Percentiles rank a stretch among this genome's conserved stretches.
Conservation (phyloP, 148 eudicot species). For the Chenopodium formosanum region DNA sequence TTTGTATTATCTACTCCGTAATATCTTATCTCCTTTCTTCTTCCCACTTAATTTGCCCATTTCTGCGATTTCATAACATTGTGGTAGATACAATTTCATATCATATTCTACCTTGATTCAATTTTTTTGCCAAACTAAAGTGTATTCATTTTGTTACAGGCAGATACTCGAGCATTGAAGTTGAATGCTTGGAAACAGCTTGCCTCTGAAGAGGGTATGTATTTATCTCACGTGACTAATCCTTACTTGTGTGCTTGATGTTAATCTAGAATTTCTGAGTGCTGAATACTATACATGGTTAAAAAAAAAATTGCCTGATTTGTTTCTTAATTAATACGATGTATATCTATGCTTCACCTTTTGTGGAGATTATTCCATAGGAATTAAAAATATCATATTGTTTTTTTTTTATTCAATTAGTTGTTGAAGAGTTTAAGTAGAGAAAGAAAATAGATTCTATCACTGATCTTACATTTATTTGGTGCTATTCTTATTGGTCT, state of each 20-base stretch:
- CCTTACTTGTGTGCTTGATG: not conserved
- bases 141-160: slow-evolving; percentile 42
- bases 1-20: no score
- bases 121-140: slow-evolving; percentile 1
- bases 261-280: not conserved
- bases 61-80: not conserved
- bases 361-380: no score
- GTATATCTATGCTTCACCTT: no score
- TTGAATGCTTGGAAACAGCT: slow-evolving; percentile 89
- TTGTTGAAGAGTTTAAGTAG: not conserved
- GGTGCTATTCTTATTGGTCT: not conserved
- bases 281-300: not conserved
- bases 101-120: not conserved
- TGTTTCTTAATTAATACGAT: no score
- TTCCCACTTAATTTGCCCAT: no score
- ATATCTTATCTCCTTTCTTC: no score
- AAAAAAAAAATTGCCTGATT: not conserved
- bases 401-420: no score
- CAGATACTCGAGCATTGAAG: slow-evolving; percentile 74
- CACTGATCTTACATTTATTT: not conserved
- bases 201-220: slow-evolving; percentile 82
- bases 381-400: no score
- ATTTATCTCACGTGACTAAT: not conserved
- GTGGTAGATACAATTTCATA: not conserved
- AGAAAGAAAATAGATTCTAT: not conserved